Conservation (phyloP, 2,329 filamentous ascomycete species). For the Penicillium aurantiogriseum region DNA sequence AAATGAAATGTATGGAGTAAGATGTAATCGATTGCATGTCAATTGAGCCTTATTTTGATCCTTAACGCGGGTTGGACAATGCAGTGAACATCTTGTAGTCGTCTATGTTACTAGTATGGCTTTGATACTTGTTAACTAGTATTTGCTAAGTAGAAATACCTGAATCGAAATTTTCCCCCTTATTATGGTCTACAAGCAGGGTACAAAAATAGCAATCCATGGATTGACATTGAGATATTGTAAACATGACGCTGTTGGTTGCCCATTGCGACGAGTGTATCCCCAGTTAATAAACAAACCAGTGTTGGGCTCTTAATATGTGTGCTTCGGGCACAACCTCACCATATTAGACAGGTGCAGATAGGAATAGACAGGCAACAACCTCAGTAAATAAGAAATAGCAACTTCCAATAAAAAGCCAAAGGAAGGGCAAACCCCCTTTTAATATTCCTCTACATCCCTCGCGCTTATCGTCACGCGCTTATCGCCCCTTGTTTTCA, state of each 20-base stretch:
- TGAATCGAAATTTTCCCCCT: too few species aligned
- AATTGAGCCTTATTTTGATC: background rate
- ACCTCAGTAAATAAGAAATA: background rate
- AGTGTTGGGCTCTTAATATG: constrained; percentile 12
- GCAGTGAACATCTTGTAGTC: background rate
- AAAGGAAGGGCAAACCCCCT: background rate
- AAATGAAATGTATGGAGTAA: background rate
- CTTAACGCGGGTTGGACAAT: too few species aligned
- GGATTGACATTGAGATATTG: background rate
- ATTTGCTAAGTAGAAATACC: too few species aligned
- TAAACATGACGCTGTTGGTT: constrained; percentile 15
- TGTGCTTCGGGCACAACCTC: constrained; percentile 14
- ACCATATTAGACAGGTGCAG: background rate
- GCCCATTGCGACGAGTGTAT: constrained; percentile 22
- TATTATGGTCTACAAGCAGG: too few species aligned
- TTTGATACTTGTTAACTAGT: background rate
- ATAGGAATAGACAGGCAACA: background rate
- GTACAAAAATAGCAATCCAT: too few species aligned
- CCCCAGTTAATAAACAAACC: constrained; percentile 15
- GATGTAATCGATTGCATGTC: background rate
- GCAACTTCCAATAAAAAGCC: background rate
- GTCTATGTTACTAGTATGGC: too few species aligned
- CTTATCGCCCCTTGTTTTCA: constrained; percentile 29
- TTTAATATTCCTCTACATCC: constrained; percentile 6
- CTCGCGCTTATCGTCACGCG: constrained; percentile 27